A percentile compares a stretch with the other conserved stretches of the same genome.
Conservation (phyloP, 2,329 filamentous ascomycete species). For the Alternaria consortialis region DNA sequence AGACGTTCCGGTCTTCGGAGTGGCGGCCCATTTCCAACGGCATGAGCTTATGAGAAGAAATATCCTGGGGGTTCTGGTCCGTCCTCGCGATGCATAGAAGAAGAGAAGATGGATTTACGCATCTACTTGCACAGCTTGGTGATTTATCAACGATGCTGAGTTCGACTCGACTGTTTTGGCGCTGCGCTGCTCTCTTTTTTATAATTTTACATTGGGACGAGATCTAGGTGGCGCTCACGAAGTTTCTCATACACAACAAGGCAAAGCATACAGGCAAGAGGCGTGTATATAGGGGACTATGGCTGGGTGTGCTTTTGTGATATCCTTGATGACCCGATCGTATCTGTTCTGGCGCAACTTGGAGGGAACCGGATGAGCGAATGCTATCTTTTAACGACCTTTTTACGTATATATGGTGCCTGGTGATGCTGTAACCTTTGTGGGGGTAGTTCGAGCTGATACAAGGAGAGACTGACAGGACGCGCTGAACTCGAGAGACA, state of each 20-base stretch:
- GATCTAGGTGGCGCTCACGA: not conserved
- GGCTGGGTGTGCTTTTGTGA: slow-evolving; percentile 15
- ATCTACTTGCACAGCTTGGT: slow-evolving; percentile 17
- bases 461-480: no score
- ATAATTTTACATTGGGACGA: not conserved
- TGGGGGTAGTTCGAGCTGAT: no score
- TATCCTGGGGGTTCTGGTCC: slow-evolving; percentile 25
- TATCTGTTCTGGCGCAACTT: not conserved
- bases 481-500: no score
- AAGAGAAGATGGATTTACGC: not conserved
- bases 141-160: slow-evolving; percentile 3
- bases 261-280: slow-evolving; percentile 11
- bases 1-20: slow-evolving; percentile 11
- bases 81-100: slow-evolving; percentile 17
- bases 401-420: not conserved
- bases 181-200: not conserved
- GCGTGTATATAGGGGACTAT: slow-evolving; percentile 18
- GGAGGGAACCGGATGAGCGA: slow-evolving; percentile 12
- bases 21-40: slow-evolving; percentile 13
- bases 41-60: slow-evolving; percentile 44
- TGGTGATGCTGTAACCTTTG: not conserved
- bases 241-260: not conserved
- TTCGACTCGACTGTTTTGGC: slow-evolving; percentile 4
- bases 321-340: slow-evolving; percentile 20
- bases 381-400: slow-evolving; percentile 15